phyloP scores from a whole-genome alignment of 139 green algal species.

The Chlorella vulgaris region DNA sequence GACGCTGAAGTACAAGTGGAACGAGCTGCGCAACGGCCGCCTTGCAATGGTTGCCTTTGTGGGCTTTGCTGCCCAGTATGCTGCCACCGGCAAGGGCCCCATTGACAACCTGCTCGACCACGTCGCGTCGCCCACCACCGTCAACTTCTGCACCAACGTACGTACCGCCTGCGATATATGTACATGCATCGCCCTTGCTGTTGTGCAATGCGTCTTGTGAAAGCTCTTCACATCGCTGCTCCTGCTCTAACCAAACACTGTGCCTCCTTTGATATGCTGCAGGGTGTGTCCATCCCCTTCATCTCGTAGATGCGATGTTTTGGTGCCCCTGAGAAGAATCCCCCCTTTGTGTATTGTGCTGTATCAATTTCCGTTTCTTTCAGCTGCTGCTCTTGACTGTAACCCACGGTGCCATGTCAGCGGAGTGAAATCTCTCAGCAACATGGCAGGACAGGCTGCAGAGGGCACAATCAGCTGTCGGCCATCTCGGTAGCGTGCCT shows the following conservation, averaged over 20 bases:
- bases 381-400: background rate
- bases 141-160: constrained; percentile 53
- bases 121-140: constrained; percentile 33
- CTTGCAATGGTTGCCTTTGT: constrained; percentile 83
- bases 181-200: too few species aligned
- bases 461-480: too few species aligned
- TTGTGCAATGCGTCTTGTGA: too few species aligned
- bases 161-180: too few species aligned
- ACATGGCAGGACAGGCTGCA: too few species aligned
- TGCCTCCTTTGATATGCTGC: too few species aligned
- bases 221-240: too few species aligned
- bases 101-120: constrained; percentile 50
- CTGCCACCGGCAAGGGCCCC: constrained; percentile 74
- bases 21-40: constrained; percentile 93
- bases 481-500: constrained; percentile 48
- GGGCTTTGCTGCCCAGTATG: constrained; percentile 86
- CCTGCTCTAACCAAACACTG: too few species aligned
- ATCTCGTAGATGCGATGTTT: background rate
- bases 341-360: background rate
- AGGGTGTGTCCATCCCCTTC: constrained; percentile 15
- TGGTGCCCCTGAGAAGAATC: background rate
- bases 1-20: constrained; percentile 74
- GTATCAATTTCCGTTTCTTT: background rate
- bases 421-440: too few species aligned
- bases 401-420: too few species aligned